Evolutionary conservation across 139 green algal species (phyloP).

Genomic region (Pleodorina starrii): DNA sequence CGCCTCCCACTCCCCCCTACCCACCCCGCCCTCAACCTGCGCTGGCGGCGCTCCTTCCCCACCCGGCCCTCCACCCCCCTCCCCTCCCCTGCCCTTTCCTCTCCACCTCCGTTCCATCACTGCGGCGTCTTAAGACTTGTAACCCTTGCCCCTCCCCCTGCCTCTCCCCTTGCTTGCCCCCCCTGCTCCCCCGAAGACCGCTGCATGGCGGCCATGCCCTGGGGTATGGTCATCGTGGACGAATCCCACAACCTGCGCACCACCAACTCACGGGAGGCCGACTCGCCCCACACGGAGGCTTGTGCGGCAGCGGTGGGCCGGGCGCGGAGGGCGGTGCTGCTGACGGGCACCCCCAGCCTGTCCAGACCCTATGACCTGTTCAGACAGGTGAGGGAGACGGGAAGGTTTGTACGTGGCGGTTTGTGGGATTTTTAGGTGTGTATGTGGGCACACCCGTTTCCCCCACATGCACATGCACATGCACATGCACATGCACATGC

Average conservation of each 20-base stretch:
- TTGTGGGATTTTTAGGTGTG: too few species aligned
- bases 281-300: slow-evolving; percentile 84
- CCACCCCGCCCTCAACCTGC: neutral
- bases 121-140: neutral
- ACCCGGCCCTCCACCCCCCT: neutral
- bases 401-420: too few species aligned
- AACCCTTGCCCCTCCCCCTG: neutral
- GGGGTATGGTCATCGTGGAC: slow-evolving; percentile 86
- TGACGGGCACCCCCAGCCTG: slow-evolving; percentile 93
- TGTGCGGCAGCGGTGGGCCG: slow-evolving; percentile 55
- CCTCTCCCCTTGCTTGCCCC: neutral
- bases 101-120: neutral
- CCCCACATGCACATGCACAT: neutral
- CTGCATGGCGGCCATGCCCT: slow-evolving; percentile 84
- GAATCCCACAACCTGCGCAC: slow-evolving; percentile 91
- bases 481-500: neutral
- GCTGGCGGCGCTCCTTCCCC: neutral
- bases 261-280: slow-evolving; percentile 58
- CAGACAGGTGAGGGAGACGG: slow-evolving; percentile 77
- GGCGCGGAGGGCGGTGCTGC: slow-evolving; percentile 79
- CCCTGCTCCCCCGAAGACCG: slow-evolving; percentile 47
- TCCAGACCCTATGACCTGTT: slow-evolving; percentile 90
- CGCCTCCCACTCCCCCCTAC: neutral
- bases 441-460: too few species aligned
- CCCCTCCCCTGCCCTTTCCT: neutral